These are phyloP conservation scores for Phyllosticta citriasiana DNA, from an alignment of 2,329 filamentous ascomycete genomes.

Conservation along the genomic window DNA sequence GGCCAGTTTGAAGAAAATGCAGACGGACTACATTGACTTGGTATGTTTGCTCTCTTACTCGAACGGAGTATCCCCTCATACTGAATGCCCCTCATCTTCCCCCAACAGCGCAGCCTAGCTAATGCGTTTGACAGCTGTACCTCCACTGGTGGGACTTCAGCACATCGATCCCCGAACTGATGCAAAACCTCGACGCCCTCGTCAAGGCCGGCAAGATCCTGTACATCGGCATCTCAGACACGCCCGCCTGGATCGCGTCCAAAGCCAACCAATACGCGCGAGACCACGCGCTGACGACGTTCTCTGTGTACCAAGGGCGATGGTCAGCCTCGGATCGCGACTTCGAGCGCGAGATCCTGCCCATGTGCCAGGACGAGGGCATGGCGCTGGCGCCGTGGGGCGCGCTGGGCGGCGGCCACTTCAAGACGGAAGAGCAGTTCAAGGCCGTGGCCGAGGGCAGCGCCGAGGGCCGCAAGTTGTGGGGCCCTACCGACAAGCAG, in stretches of 20 bases:
- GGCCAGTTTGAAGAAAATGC: slow-evolving; percentile 41
- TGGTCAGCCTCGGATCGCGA: slow-evolving; percentile 35
- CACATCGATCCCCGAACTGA: slow-evolving; percentile 34
- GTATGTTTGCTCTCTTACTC: not conserved
- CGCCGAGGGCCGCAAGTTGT: slow-evolving; percentile 33
- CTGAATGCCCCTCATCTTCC: slow-evolving; percentile 4
- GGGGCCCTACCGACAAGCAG: slow-evolving; percentile 36
- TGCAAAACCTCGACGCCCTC: slow-evolving; percentile 34
- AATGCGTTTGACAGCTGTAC: slow-evolving; percentile 16
- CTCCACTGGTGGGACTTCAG: slow-evolving; percentile 34
- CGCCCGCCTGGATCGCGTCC: slow-evolving; percentile 31
- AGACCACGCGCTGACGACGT: slow-evolving; percentile 29
- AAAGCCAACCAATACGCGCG: slow-evolving; percentile 26
- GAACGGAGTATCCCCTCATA: not conserved
- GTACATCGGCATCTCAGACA: slow-evolving; percentile 36
- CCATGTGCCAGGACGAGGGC: slow-evolving; percentile 33
- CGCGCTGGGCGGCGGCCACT: slow-evolving; percentile 30
- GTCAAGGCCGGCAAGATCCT: slow-evolving; percentile 33
- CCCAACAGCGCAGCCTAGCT: not conserved
- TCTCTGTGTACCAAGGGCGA: slow-evolving; percentile 32
- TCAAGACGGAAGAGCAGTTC: slow-evolving; percentile 35
- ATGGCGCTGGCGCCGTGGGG: slow-evolving; percentile 47
- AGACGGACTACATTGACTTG: slow-evolving; percentile 58
- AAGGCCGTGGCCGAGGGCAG: slow-evolving; percentile 26
- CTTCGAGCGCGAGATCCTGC: slow-evolving; percentile 37